Evolutionary conservation across 352 stramenopile species (phyloP).

Genomic region (Phytophthora pinifolia): DNA sequence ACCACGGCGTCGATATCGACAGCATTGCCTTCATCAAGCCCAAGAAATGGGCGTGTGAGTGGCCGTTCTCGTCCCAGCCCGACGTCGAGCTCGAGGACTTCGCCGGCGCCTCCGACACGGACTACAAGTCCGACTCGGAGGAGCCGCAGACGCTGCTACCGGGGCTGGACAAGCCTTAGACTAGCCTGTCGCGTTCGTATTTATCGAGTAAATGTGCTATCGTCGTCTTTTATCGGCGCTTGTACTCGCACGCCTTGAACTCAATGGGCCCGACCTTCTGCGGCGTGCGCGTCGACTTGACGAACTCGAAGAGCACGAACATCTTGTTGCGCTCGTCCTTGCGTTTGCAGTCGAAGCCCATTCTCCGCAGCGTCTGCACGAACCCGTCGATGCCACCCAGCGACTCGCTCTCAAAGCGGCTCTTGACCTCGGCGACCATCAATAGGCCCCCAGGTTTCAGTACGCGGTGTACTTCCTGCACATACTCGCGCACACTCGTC

Average conservation of each 20-base stretch:
- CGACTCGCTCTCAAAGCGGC: constrained; percentile 72
- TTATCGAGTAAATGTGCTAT: constrained; percentile 29
- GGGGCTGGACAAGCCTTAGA: constrained; percentile 11
- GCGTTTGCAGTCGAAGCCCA: constrained; percentile 72
- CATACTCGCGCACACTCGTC: constrained; percentile 96
- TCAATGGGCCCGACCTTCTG: constrained; percentile 58
- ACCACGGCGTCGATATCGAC: constrained; percentile 41
- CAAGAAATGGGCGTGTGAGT: constrained; percentile 67
- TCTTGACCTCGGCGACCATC: constrained; percentile 85
- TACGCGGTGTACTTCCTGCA: constrained; percentile 95
- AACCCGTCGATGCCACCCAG: constrained; percentile 71
- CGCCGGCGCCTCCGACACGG: constrained; percentile 39
- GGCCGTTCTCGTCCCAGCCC: constrained; percentile 49
- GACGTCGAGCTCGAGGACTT: constrained; percentile 45
- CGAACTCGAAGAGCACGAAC: constrained; percentile 86
- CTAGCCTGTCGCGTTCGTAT: constrained; percentile 20
- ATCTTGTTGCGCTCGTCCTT: constrained; percentile 87
- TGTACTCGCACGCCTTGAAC: constrained; percentile 87
- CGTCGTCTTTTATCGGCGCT: constrained; percentile 52
- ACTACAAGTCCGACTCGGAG: constrained; percentile 52
- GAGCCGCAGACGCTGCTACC: constrained; percentile 23
- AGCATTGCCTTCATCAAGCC: constrained; percentile 59
- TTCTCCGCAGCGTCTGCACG: constrained; percentile 50
- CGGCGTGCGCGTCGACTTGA: constrained; percentile 56
- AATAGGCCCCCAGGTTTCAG: constrained; percentile 93